Evolutionary conservation across 768 basidiomycete genomes (phyloP).

Genomic region (Hygrophoropsis aurantiaca): DNA sequence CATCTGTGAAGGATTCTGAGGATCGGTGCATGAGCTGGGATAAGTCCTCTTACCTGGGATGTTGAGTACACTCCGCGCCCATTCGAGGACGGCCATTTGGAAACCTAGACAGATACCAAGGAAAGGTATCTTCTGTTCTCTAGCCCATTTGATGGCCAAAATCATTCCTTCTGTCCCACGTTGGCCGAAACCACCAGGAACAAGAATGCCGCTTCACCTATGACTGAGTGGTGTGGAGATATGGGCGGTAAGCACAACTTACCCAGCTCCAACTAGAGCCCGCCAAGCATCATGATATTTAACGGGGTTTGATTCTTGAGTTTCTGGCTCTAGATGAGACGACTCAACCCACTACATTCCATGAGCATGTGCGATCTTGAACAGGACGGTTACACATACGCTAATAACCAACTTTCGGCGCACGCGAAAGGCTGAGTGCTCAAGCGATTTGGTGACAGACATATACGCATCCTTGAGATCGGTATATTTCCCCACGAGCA

Average conservation of each 20-base stretch:
- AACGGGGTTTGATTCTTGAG: conserved; percentile 76
- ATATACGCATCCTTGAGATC: conserved; percentile 97
- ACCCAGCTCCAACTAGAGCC: conserved; percentile 88
- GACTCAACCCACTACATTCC: conserved; percentile 88
- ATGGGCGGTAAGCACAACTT: conserved; percentile 21
- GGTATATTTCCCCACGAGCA: conserved; percentile 96
- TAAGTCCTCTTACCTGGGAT: conserved; percentile 55
- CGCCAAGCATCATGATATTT: conserved; percentile 96
- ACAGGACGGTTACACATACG: conserved; percentile 42
- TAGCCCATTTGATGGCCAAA: conserved; percentile 94
- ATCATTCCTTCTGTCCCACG: conserved; percentile 98
- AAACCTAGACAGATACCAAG: conserved; percentile 97
- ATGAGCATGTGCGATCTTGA: conserved; percentile 1
- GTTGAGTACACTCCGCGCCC: conserved; percentile 82
- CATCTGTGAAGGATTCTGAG: conserved; percentile 47
- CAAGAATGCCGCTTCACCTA: conserved; percentile 79
- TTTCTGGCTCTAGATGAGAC: conserved; percentile 81
- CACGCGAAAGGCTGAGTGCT: conserved; percentile 94
- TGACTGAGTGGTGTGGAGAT: background rate
- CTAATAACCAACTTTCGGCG: conserved; percentile 80
- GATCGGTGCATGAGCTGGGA: background rate
- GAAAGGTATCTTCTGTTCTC: conserved; percentile 94
- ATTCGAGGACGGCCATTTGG: conserved; percentile 95
- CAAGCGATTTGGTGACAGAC: conserved; percentile 94
- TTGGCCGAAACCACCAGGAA: conserved; percentile 93